phyloP scores from a whole-genome alignment of 306 rosid genomes.

The Cucumis sativus region DNA sequence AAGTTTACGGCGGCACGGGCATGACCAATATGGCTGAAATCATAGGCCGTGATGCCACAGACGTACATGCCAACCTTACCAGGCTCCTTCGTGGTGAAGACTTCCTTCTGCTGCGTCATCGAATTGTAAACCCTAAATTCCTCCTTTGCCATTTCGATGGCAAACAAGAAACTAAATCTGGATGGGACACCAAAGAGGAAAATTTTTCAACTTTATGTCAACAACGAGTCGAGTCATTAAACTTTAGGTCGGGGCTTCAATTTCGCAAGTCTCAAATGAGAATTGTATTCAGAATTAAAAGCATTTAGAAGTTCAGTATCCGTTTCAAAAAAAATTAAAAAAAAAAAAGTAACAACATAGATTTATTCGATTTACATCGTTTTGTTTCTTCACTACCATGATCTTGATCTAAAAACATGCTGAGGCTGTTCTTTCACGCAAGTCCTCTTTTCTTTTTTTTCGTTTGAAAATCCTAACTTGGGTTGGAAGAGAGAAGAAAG shows the following conservation, averaged over 20 bases:
- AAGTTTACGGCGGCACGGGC: slow-evolving; percentile 88
- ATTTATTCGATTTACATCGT: neutral
- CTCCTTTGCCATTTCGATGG: slow-evolving; percentile 42
- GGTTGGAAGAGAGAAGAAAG: neutral
- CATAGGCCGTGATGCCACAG: slow-evolving; percentile 87
- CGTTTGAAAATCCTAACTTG: neutral
- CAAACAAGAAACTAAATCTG: neutral
- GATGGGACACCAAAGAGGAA: neutral
- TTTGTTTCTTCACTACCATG: neutral
- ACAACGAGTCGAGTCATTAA: neutral
- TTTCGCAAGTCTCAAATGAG: neutral
- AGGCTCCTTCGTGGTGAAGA: slow-evolving; percentile 40
- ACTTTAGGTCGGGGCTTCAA: neutral
- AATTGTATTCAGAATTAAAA: neutral
- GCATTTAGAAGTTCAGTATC: too few relatives aligned
- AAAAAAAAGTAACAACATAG: neutral
- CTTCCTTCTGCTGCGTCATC: slow-evolving; percentile 72
- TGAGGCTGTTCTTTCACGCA: neutral
- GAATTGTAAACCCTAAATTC: slow-evolving; percentile 66
- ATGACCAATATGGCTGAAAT: slow-evolving; percentile 80
- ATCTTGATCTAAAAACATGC: neutral
- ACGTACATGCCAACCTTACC: slow-evolving; percentile 81
- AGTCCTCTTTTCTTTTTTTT: neutral
- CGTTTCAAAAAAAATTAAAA: too few relatives aligned
- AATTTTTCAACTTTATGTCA: neutral